Evolutionary conservation across 2,329 filamentous ascomycete species (phyloP), one percentile per base, ranked within the genome.

Genomic region (Tolypocladium amazonense): DNA sequence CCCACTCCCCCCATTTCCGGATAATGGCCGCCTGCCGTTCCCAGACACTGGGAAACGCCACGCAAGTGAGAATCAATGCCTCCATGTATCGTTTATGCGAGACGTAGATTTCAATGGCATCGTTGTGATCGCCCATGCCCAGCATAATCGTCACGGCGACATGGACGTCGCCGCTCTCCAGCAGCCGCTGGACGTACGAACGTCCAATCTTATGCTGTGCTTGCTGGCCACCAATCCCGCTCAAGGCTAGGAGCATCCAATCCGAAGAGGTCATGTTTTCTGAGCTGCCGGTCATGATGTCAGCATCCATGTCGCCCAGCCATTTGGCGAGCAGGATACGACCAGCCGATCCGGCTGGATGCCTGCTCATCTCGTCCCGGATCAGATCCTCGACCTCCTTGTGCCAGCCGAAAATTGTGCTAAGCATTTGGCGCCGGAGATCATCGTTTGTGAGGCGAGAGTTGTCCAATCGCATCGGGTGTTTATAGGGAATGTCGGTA

Each of bases 221-320:
- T 43, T 85, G 80, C 27, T 76, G 72, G 3, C 86, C 83, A 57
- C 89, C 91, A 74, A 97, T 95, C 47, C 90, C 89, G 69, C 90
- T 96, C 57, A 99, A 76, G 14, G 94, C 93, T 41, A 99, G 78
- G 61, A 97, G 77, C 91, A 99, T 97, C 94, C 94, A 99, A 73
- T 97, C 94, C 0, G 90, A 90, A 2, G 89, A 91, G 12, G 91
- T 93, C 82, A 94, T 92, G n/a, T 90, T 88, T 65, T 93, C 86
- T 0, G 91, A 88, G 52, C 85, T 89, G 2, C 89, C 85, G 14
- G 86, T 82, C 83, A 96, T 89, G 47, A 91, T 82, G 67, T 96
- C 91, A 0, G 88, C 82, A 61, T 91, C 87, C 43, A 90, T 85
- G 62, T 96, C 89, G 18, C 92, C 92, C 0, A 99, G 82, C 94